Base-by-base conservation (phyloP, 148 eudicot species). In the Chenopodium formosanum region DNA sequence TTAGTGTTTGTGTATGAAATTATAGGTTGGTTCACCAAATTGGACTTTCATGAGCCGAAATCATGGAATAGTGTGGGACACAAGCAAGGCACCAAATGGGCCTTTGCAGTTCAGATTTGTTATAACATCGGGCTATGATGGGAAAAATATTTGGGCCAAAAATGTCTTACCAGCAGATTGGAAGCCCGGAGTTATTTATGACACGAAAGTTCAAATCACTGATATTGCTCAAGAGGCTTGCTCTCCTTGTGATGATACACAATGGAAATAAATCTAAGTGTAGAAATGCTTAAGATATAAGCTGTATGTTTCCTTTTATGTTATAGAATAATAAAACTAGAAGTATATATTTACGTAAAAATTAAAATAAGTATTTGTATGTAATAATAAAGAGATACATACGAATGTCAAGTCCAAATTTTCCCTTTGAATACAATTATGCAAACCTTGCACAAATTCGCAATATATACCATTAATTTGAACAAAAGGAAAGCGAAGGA, bases 21-120 rank as follows among this genome's bases (percentile, higher is more conserved):
- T 32, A 31, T 73, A 94, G 97, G 91, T 85, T 75, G 95, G 92
- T 34, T 77, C 85, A 34, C 34, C 90, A 75, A 86, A 80, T 68
- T 92, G 94, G 94, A 84, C 16, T 4, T 89, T 50, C 76, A 70
- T 93, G 97, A 87, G 85, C 48, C 76, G 94, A 63, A 90, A 87
- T 37, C 53, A 93, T 56, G 97, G 97, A 17, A 97, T 92, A 1
- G 87, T 95, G 53, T 95, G 97, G 97, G 92, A 89, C 82, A 90
- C 94, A 40, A 85, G 87, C 46, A 68, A 75, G 19, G 91, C 81
- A 12, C 99, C 97, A 9, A 31, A 7, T 7, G 97, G 99, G 81
- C 82, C 94, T 16, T 46, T 95, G 82, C 90, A 89, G 74, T 85
- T 95, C 64, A 87, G 97, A 48, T 78, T 93, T 27, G 73, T 80